phyloP scores from a whole-genome alignment of 768 basidiomycete species.

The Kwoniella bestiolae region DNA sequence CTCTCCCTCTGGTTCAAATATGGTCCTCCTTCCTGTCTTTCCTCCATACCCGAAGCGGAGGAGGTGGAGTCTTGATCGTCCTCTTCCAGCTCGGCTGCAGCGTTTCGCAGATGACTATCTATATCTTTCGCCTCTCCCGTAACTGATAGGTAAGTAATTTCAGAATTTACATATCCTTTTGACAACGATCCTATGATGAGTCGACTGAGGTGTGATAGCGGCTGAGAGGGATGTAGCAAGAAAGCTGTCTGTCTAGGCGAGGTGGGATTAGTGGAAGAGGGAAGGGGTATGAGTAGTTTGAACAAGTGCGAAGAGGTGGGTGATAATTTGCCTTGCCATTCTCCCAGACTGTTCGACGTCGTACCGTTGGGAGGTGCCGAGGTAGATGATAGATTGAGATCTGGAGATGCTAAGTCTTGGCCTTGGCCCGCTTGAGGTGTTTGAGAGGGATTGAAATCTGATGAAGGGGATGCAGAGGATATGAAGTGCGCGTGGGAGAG shows the following conservation, averaged over 20 bases:
- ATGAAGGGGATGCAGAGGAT: constrained; percentile 35
- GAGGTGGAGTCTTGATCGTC: constrained; percentile 57
- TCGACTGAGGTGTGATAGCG: constrained; percentile 67
- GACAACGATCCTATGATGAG: constrained; percentile 63
- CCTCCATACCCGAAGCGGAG: constrained; percentile 1
- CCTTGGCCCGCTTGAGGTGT: constrained; percentile 33
- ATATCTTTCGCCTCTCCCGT: constrained; percentile 49
- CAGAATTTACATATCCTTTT: constrained; percentile 31
- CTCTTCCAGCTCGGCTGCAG: constrained; percentile 36
- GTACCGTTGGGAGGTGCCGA: background rate
- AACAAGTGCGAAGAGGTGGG: constrained; percentile 70
- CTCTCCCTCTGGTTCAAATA: constrained; percentile 37
- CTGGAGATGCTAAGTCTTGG: background rate
- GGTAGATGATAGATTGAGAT: background rate
- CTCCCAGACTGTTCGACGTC: background rate
- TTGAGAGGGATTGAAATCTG: constrained; percentile 50
- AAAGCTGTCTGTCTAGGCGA: constrained; percentile 62
- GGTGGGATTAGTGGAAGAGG: no score
- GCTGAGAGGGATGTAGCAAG: constrained; percentile 71
- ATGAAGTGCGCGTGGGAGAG: constrained; percentile 50
- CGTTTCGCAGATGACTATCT: constrained; percentile 45
- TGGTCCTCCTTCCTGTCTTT: constrained; percentile 56
- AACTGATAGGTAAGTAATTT: constrained; percentile 54
- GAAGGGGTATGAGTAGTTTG: constrained; percentile 67
- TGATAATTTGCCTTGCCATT: constrained; percentile 64